Evolutionary conservation across 169 alveolate genomes (phyloP).

Genomic region (Plasmodium sp.): DNA sequence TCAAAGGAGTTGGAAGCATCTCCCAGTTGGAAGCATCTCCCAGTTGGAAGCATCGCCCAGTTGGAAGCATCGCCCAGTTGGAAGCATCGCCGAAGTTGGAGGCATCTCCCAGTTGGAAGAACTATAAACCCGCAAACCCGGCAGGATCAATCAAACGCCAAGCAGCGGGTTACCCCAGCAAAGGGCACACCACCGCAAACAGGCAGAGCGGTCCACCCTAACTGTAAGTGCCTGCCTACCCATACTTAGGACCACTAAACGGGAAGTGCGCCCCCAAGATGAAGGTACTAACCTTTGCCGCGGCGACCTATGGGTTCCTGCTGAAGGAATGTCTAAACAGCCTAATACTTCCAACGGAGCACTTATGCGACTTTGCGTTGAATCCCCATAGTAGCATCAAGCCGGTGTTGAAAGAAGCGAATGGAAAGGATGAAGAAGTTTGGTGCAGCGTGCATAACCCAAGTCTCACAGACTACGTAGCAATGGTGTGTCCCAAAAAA

Average conservation of each 20-base stretch:
- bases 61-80: too few relatives aligned
- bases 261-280: not conserved
- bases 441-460: constrained; percentile 23
- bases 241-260: not conserved
- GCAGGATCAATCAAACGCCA: not conserved
- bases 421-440: not conserved
- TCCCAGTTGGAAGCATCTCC: too few relatives aligned
- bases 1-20: not conserved
- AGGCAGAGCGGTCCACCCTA: not conserved
- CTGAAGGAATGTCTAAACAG: not conserved
- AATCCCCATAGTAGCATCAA: constrained; percentile 29
- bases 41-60: too few relatives aligned
- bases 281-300: not conserved
- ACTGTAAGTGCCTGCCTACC: too few relatives aligned
- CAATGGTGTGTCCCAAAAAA: constrained; percentile 38
- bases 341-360: not conserved
- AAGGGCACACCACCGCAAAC: not conserved
- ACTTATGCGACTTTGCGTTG: constrained; percentile 18
- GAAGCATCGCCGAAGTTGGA: too few relatives aligned
- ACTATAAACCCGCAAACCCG: not conserved
- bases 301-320: not conserved
- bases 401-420: not conserved
- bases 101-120: not conserved
- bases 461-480: not conserved
- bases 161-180: not conserved